phyloP scores from a whole-genome alignment of 768 basidiomycete species.

The Rhodosporidiobolus sp. region DNA sequence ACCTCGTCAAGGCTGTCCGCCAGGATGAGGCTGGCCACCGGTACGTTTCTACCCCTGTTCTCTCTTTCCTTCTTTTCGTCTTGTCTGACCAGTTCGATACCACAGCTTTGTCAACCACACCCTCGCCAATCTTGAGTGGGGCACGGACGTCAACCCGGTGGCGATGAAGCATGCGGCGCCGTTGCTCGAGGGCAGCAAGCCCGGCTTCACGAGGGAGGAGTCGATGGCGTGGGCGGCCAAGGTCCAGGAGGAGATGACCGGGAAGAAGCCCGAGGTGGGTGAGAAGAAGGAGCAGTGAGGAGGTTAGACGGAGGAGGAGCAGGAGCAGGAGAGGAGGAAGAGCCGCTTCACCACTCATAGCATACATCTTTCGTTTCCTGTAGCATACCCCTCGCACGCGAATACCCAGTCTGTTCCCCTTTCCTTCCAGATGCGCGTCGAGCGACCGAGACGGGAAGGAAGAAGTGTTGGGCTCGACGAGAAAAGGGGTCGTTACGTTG shows the following conservation, averaged over 20 bases:
- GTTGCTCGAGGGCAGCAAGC: conserved; percentile 69
- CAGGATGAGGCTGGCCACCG: conserved; percentile 65
- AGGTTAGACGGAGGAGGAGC: neutral
- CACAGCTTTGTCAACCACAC: conserved; percentile 84
- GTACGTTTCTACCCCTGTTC: conserved; percentile 14
- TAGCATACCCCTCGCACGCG: too few species aligned
- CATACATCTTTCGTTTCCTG: too few species aligned
- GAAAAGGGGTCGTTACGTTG: too few species aligned
- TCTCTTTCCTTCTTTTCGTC: neutral
- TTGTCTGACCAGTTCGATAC: neutral
- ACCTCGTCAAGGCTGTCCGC: conserved; percentile 51
- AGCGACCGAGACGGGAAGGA: too few species aligned
- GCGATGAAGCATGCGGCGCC: conserved; percentile 82
- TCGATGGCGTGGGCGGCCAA: conserved; percentile 30
- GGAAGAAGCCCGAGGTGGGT: neutral
- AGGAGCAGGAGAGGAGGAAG: neutral
- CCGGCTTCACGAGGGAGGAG: conserved; percentile 53
- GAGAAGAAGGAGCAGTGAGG: conserved; percentile 1
- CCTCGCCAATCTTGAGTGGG: conserved; percentile 74
- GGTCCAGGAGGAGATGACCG: conserved; percentile 36
- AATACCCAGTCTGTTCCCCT: too few species aligned
- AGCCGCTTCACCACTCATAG: too few species aligned
- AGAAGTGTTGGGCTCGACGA: too few species aligned
- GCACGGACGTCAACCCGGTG: conserved; percentile 59
- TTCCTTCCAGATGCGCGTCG: too few species aligned